Evolutionary conservation across 495 filamentous ascomycete genomes (phyloP).

Genomic region (Oidiodendron maius): DNA sequence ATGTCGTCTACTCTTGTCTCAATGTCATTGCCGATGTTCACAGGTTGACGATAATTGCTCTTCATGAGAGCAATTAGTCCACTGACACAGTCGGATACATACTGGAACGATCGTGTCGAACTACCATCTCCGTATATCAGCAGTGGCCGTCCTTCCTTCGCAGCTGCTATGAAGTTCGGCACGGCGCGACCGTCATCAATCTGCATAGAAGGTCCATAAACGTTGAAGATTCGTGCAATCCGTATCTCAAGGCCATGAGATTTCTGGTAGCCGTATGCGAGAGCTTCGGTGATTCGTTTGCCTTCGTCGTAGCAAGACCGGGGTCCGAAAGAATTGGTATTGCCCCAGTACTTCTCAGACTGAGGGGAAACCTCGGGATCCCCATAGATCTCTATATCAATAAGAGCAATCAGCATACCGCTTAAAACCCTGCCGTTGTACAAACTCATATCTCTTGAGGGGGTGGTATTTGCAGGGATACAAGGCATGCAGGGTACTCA

Average conservation of each 20-base stretch:
- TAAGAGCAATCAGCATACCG: not conserved
- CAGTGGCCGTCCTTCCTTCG: not conserved
- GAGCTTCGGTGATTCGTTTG: conserved; percentile 3
- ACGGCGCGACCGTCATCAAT: not conserved
- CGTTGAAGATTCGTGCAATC: conserved; percentile 3
- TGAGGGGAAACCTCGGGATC: not conserved
- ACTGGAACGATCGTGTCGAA: conserved; percentile 1
- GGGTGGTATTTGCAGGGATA: too few relatives aligned
- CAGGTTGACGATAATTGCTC: not conserved
- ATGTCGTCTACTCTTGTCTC: not conserved
- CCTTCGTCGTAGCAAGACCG: conserved; percentile 6
- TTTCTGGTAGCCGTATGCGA: not conserved
- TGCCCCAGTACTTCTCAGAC: not conserved
- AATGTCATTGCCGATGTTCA: not conserved
- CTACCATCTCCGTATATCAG: conserved; percentile 1
- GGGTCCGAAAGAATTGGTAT: conserved; percentile 1
- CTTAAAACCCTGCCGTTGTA: not conserved
- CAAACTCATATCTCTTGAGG: too few relatives aligned
- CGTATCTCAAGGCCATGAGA: not conserved
- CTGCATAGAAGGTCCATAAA: not conserved
- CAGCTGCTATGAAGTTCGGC: not conserved
- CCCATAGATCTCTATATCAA: conserved; percentile 3
- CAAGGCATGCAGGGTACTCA: too few relatives aligned
- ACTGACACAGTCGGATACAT: not conserved
- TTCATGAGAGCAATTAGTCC: not conserved